Evolutionary conservation across 768 basidiomycete species (phyloP).

Genomic region (Rhodotorula graminis): DNA sequence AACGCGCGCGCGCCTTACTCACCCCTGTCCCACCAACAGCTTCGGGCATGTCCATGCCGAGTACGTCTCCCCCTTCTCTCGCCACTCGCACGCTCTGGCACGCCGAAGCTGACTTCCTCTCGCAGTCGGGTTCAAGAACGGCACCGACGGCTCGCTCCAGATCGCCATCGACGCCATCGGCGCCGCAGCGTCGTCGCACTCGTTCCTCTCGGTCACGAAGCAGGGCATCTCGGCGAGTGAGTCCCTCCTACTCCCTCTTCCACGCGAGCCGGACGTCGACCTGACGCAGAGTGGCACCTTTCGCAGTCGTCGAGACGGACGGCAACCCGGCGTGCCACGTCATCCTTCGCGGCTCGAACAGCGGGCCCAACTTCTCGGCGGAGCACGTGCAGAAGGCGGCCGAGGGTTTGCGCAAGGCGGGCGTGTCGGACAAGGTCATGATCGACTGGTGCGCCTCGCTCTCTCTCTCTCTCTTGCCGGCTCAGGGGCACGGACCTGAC

Average conservation of each 20-base stretch:
- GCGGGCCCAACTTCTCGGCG: slow-evolving; percentile 80
- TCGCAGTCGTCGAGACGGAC: slow-evolving; percentile 76
- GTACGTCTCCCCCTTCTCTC: background rate
- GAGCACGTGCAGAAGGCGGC: slow-evolving; percentile 73
- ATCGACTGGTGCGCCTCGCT: slow-evolving; percentile 50
- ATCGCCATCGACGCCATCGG: slow-evolving; percentile 95
- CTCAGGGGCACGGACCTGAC: no score
- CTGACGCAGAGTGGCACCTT: background rate
- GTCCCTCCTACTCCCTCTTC: background rate
- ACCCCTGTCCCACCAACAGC: slow-evolving; percentile 1
- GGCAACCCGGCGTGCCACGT: slow-evolving; percentile 89
- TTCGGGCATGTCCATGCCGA: slow-evolving; percentile 41
- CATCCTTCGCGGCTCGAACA: slow-evolving; percentile 83
- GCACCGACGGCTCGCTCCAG: slow-evolving; percentile 73
- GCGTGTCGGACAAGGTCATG: slow-evolving; percentile 77
- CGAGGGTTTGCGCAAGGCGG: slow-evolving; percentile 71
- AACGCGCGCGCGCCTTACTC: background rate
- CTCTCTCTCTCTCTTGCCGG: no score
- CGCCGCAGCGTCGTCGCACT: slow-evolving; percentile 81
- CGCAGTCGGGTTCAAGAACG: slow-evolving; percentile 97
- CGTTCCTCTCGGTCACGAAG: slow-evolving; percentile 95
- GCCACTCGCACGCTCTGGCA: background rate
- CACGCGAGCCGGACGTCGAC: background rate
- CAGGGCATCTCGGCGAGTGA: slow-evolving; percentile 77
- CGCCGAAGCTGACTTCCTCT: slow-evolving; percentile 56